Evolutionary conservation across 371 early-diverging fungal species (phyloP), one percentile per base, ranked within the genome.

Genomic region (Lichtheimia ornata): DNA sequence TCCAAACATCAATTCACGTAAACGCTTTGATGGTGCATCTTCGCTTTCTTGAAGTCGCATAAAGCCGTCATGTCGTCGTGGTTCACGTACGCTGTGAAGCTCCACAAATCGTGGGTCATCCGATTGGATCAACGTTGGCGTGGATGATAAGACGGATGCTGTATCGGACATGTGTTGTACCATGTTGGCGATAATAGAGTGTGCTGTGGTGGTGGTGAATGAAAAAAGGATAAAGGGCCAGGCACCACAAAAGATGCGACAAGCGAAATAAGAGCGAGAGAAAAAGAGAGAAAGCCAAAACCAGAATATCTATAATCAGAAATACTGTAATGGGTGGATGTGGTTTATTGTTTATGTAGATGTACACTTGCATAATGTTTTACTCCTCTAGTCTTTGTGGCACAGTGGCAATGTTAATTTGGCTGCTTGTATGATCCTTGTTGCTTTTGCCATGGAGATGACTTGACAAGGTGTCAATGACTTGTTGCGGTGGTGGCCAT

Each of bases 401-500:
- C 11, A 35, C 35, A 35, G 35, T 35, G 9, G 35, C 35, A 35
- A 35, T 35, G 11, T 35, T 35, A 9, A 35, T 35, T 35, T 35
- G 35, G 35, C 35, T 35, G 35, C 35, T 35, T 35, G 35, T 35
- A 35, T 35, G 35, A 35, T 35, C 35, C 11, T 35, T 35, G 35
- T 35, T 35, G 11, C 35, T 35, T 9, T 35, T 35, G 11, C 35
- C 35, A 35, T 35, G 35, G 0, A 35, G 11, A 35, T 35, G 35
- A 11, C 35, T 35, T 54, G 54, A 54, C 42, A 62, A 52, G n/a
- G 47, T 59, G 22, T 50, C 52, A 56, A 67, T 67, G 6, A 62
- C 50, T 35, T 50, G 58, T 17, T 44, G 15, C 3, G 63, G 60
- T 5, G 67, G 63, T 53, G 66, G 41, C 56, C 55, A 66, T 17